Base-by-base conservation (phyloP, 2,329 filamentous ascomycete species). In the Dactylellina sp. region DNA sequence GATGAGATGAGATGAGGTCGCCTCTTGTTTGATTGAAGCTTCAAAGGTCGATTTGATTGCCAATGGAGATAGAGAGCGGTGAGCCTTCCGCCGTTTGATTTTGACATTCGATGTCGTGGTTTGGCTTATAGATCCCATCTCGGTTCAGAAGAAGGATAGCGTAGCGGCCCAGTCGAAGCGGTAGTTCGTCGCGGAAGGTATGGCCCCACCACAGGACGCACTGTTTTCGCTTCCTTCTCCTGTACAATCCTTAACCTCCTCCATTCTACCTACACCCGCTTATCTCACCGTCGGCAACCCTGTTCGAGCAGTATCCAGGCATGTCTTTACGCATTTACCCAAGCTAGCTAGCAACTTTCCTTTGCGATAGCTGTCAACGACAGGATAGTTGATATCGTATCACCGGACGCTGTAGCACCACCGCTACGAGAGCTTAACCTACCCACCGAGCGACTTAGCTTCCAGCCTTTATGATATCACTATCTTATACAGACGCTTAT, bases 161-260 rank as follows among this genome's bases (percentile, higher is more conserved):
- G 22, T 25, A 37, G 18, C 25, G 39, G 18, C 20, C 28, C n/a
- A 7, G 39, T 60, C 14, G 55, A 68, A 37, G 32, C 37, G 63
- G 65, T 50, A 71, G 32, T 53, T 71, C 57, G 14, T 63, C 49
- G 65, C 65, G 65, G 40, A 56, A 61, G 24, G 56, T 35, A 39
- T 61, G 49, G 49, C 56, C 57, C 55, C 35, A 68, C 63, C 47
- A 47, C n/a, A n/a, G n/a, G n/a, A n/a, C 63, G 63, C 63, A 22
- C 20, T 49, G 12, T 49, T 47, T 40, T 47, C 39, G 20, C 16
- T 22, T 49, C 14, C 42, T 49, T 35, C 2, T 14, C 35, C 55
- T 71, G 65, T 71, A 63, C 57, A 49, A 71, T 71, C 65, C 65
- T 71, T 71, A 70, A 50, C 14, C 9, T 16, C 4, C 9, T 50